Base-by-base conservation (phyloP, 208 protist genomes). In the Trypanosoma scelopori region DNA sequence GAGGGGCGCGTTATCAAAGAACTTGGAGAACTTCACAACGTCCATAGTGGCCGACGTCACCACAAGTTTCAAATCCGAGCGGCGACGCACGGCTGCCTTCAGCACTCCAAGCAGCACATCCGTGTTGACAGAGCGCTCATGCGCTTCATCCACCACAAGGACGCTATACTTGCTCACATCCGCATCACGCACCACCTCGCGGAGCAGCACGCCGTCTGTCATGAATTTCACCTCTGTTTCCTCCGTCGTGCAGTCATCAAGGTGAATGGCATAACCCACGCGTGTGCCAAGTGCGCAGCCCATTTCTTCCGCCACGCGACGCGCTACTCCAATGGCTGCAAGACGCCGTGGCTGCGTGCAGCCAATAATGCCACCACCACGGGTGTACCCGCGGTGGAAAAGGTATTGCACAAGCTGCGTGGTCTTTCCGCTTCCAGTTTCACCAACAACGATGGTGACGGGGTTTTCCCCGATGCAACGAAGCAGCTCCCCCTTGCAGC, bases 11-110 rank as follows among this genome's bases (percentile, higher is more conserved):
- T 95, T 84, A 43, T 89, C 95, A 68, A 99, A 99, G 78, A 99
- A 99, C 27, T 63, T 58, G 6, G 88, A 91, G 70, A 99, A 99
- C 74, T 99, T 99, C 1, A 95, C 62, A 5, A 96, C 73, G 72
- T 99, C 97, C 95, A 99, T 98, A 5, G 99, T 99, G 4, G 99
- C 99, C 1, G 97, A 99, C 3, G 98, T 99, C 3, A 99, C 97
- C 53, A 99, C 98, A 1, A 99, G 77, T 79, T 99, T 99, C 6
- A 99, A 67, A 65, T 99, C 98, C 0, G 83, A 65, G 2, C 83
- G 71, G 18, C 76, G 78, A 20, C 79, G 77, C 27, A 97, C 69
- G 5, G 95, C 87, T 12, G 86, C 87, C 66, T 96, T 92, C 39
- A 99, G 76, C 41, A 99, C 84, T 13, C 98, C 98, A 81, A 99